Evolutionary conservation across 139 green algal genomes (phyloP).

Genomic region (Pseudopediastrum boryanum): DNA sequence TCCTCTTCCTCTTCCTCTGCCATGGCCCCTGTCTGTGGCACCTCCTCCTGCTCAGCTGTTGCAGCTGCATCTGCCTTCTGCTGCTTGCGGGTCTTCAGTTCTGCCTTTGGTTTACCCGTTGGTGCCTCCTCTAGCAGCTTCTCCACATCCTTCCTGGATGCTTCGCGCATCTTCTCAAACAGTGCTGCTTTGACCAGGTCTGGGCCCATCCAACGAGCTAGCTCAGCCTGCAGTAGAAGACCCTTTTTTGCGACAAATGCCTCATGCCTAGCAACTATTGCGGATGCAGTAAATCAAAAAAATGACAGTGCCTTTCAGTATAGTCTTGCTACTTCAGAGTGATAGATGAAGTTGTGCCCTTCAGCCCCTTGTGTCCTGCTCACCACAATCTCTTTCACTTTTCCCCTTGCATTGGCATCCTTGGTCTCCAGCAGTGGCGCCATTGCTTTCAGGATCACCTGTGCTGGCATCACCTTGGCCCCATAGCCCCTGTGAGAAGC

Average conservation of each 20-base stretch:
- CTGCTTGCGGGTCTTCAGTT: too few species aligned
- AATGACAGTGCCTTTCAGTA: too few species aligned
- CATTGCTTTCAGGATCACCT: constrained; percentile 87
- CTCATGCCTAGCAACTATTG: too few species aligned
- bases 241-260: too few species aligned
- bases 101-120: neutral
- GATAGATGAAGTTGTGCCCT: too few species aligned
- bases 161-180: constrained; percentile 88
- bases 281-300: too few species aligned
- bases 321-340: too few species aligned
- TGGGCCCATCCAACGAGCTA: constrained; percentile 79
- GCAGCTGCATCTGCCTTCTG: neutral
- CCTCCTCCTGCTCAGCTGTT: neutral
- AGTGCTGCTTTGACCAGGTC: constrained; percentile 74
- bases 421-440: constrained; percentile 85
- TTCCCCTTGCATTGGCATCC: constrained; percentile 82
- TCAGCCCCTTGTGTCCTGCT: too few species aligned
- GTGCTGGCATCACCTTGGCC: constrained; percentile 70
- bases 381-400: constrained; percentile 86
- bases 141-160: constrained; percentile 89
- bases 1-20: too few species aligned
- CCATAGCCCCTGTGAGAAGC: constrained; percentile 85
- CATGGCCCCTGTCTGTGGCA: too few species aligned
- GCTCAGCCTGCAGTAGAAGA: constrained; percentile 77
- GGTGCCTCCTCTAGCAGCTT: constrained; percentile 48